Percentiles rank a stretch among this genome's conserved stretches.
Conservation (phyloP, 306 rosid species). For the Ceratonia siliqua region DNA sequence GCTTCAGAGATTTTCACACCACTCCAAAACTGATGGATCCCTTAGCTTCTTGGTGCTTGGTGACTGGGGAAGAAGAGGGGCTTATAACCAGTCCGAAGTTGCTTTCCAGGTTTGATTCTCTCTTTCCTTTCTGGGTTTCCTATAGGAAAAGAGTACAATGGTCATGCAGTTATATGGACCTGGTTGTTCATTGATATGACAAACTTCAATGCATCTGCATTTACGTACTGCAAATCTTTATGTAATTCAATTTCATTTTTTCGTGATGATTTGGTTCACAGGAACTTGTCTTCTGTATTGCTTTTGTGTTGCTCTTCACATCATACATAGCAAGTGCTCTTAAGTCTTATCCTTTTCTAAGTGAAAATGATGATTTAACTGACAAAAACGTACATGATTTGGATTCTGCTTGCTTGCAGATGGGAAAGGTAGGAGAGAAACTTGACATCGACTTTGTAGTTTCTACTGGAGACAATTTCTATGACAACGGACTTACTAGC, state of each 20-base stretch:
- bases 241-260: neutral
- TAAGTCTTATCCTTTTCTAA: neutral
- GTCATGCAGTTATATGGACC: neutral
- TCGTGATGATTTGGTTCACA: neutral
- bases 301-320: neutral
- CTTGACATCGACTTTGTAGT: slow-evolving; percentile 55
- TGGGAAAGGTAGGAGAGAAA: slow-evolving; percentile 56
- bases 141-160: neutral
- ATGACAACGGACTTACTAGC: slow-evolving; percentile 50
- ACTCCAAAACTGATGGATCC: slow-evolving; percentile 44
- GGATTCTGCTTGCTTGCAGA: slow-evolving; percentile 33
- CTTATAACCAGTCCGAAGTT: slow-evolving; percentile 52
- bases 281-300: too few species aligned
- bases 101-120: slow-evolving; percentile 46
- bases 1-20: slow-evolving; percentile 42
- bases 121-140: neutral
- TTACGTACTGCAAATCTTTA: neutral
- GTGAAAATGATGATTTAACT: neutral
- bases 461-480: slow-evolving; percentile 64
- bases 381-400: neutral
- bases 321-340: neutral
- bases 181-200: neutral
- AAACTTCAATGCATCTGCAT: neutral
- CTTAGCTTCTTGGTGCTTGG: slow-evolving; percentile 59
- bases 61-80: slow-evolving; percentile 67